Evolutionary conservation across 2,329 filamentous ascomycete genomes (phyloP).

Genomic region (Verticillium isaacii): DNA sequence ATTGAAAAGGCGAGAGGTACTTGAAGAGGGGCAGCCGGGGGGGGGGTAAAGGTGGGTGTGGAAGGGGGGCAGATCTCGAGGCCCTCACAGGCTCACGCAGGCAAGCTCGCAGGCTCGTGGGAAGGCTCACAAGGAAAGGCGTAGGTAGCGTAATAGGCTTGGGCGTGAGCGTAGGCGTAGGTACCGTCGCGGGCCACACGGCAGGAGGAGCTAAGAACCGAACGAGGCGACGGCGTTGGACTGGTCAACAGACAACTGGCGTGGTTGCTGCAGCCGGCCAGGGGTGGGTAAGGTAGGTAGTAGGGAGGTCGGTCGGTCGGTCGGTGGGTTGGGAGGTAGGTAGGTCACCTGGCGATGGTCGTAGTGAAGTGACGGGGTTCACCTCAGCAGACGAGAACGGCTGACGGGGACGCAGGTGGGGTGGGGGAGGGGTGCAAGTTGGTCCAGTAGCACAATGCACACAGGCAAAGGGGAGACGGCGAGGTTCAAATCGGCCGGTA

Average conservation of each 20-base stretch:
- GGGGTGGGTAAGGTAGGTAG: neutral
- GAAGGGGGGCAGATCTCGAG: slow-evolving; percentile 3
- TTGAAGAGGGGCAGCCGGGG: slow-evolving; percentile 1
- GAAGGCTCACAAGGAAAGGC: neutral
- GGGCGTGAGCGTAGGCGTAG: neutral
- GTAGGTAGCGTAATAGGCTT: neutral
- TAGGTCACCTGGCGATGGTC: neutral
- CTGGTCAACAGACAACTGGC: slow-evolving; percentile 1
- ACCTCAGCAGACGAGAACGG: neutral
- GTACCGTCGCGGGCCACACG: slow-evolving; percentile 1
- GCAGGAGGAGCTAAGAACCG: slow-evolving; percentile 2
- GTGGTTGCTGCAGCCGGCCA: slow-evolving; percentile 1
- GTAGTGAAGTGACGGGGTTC: neutral
- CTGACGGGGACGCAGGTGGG: neutral
- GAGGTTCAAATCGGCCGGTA: neutral
- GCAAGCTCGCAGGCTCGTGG: neutral
- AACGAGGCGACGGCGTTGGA: slow-evolving; percentile 3
- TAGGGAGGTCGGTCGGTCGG: too few species aligned
- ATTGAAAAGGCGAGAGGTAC: slow-evolving; percentile 5
- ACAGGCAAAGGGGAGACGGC: neutral
- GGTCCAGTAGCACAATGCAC: neutral
- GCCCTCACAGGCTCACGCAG: neutral
- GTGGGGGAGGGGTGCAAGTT: neutral
- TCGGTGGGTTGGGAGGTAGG: neutral
- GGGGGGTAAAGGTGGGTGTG: neutral